phyloP scores from a whole-genome alignment of 225 moss, liverwort and hornwort species.

The Thuidium tamariscinum region DNA sequence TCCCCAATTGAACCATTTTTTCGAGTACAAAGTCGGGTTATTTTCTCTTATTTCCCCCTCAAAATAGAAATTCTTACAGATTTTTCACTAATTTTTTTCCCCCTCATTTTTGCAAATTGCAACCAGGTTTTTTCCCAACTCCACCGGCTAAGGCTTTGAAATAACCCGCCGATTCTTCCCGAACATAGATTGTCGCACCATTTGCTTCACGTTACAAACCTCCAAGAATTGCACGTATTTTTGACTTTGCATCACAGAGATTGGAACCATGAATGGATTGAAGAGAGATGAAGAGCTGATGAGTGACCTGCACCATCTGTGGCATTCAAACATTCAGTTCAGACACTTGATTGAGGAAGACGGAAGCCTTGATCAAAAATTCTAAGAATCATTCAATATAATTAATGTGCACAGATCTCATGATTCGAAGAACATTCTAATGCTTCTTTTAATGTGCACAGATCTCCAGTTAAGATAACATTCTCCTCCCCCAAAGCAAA shows the following conservation, averaged over 20 bases:
- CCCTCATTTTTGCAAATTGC: too few relatives aligned
- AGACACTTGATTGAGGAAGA: neutral
- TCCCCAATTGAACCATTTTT: too few relatives aligned
- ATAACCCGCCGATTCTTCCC: too few relatives aligned
- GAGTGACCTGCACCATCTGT: neutral
- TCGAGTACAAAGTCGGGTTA: too few relatives aligned
- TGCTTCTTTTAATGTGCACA: neutral
- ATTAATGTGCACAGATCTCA: neutral
- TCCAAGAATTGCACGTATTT: neutral
- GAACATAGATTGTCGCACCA: too few relatives aligned
- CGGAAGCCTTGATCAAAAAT: neutral
- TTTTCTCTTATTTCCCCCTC: too few relatives aligned
- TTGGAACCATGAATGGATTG: neutral
- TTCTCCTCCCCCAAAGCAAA: neutral
- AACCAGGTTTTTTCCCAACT: too few relatives aligned
- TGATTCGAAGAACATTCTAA: neutral
- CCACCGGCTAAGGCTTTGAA: too few relatives aligned
- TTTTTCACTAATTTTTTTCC: too few relatives aligned
- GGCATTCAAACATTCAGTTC: neutral
- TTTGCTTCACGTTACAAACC: neutral
- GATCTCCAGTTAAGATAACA: neutral
- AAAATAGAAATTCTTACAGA: too few relatives aligned
- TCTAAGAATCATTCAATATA: neutral
- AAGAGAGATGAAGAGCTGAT: neutral
- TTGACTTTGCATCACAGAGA: neutral